These are phyloP conservation scores for Alternaria brassicicola DNA, from an alignment of 2,329 filamentous ascomycete species.

Conservation along the genomic window DNA sequence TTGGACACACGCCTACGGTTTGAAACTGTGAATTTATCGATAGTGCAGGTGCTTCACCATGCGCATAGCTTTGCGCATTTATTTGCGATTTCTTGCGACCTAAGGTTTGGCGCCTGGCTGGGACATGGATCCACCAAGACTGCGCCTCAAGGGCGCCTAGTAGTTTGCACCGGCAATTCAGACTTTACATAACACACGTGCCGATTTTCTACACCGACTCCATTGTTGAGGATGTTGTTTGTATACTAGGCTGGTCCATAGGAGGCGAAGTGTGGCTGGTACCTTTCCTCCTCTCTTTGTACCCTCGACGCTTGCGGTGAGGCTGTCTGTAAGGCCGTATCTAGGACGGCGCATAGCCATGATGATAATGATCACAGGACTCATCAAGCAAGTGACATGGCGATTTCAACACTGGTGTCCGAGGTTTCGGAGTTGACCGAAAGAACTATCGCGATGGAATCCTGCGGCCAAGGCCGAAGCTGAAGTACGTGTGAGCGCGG, in stretches of 20 bases:
- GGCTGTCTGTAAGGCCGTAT: slow-evolving; percentile 6
- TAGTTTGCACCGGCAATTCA: background rate
- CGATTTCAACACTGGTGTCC: background rate
- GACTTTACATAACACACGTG: background rate
- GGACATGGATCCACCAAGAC: background rate
- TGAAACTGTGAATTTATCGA: background rate
- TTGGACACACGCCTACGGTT: background rate
- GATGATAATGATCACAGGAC: background rate
- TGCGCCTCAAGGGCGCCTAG: background rate
- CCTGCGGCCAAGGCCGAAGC: slow-evolving; percentile 4
- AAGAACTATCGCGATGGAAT: background rate
- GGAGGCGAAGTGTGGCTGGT: background rate
- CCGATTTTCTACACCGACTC: slow-evolving; percentile 1
- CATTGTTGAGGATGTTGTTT: background rate
- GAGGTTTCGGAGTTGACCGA: background rate
- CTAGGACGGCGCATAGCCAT: background rate
- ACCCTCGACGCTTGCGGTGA: background rate
- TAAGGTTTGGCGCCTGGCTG: background rate
- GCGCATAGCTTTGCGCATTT: slow-evolving; percentile 3
- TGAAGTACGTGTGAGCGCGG: background rate
- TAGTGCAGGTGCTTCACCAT: background rate
- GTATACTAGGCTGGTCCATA: background rate
- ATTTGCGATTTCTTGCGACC: slow-evolving; percentile 1
- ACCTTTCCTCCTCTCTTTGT: background rate
- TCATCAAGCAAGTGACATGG: background rate